Evolutionary conservation across 1,284 basidiomycete genomes (phyloP).

Genomic region (Volvariella surrecta): DNA sequence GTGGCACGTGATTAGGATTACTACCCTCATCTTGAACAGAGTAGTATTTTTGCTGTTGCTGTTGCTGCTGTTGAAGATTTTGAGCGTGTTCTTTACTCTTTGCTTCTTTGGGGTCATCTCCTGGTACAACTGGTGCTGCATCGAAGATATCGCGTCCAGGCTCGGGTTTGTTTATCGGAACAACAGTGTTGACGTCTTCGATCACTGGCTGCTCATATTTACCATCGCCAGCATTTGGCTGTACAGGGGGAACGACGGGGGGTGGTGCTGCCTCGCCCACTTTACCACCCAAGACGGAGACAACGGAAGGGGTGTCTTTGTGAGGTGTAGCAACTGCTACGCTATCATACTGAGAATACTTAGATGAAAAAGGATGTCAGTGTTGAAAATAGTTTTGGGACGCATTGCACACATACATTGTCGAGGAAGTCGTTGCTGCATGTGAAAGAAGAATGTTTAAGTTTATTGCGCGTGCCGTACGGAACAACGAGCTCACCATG

Average conservation of each 20-base stretch:
- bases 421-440: constrained; percentile 55
- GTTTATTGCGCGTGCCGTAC: constrained; percentile 2
- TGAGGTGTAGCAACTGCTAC: constrained; percentile 28
- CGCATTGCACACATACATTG: constrained; percentile 48
- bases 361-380: constrained; percentile 6
- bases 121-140: constrained; percentile 12
- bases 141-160: constrained; percentile 66
- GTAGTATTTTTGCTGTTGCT: too few relatives aligned
- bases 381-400: too few relatives aligned
- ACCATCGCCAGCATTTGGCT: constrained; percentile 15
- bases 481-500: constrained; percentile 52
- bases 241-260: too few relatives aligned
- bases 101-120: neutral
- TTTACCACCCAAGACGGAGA: constrained; percentile 36
- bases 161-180: constrained; percentile 44
- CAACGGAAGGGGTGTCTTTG: constrained; percentile 21
- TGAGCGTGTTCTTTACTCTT: constrained; percentile 3
- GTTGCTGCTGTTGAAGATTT: too few relatives aligned
- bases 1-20: neutral
- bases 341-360: constrained; percentile 49
- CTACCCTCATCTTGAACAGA: too few relatives aligned
- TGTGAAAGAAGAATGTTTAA: neutral
- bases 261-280: constrained; percentile 13
- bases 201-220: constrained; percentile 10
- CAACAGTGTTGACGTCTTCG: constrained; percentile 24